Conservation (phyloP, 768 basidiomycete genomes). For the Lactifluus hygrophoroides region DNA sequence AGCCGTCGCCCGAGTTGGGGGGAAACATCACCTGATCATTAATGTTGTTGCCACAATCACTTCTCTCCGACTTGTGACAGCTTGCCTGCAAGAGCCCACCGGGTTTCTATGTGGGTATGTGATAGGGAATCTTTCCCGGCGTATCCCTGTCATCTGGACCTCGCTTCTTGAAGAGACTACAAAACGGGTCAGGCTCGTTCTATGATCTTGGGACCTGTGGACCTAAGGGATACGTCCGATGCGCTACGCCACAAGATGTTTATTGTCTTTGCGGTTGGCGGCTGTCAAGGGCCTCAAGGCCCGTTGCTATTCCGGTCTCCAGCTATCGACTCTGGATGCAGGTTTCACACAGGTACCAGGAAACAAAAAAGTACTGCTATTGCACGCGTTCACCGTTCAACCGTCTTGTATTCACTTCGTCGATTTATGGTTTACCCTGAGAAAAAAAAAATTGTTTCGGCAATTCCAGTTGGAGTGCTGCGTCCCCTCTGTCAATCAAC, state of each 20-base stretch:
- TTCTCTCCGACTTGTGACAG: neutral
- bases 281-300: constrained; percentile 11
- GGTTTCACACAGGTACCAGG: neutral
- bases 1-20: neutral
- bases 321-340: neutral
- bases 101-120: constrained; percentile 1
- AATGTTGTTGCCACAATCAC: neutral
- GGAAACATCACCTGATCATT: neutral
- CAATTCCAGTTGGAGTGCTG: neutral
- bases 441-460: neutral
- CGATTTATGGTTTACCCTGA: neutral
- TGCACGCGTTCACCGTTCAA: neutral
- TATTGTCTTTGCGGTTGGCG: neutral
- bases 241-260: neutral
- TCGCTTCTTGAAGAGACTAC: neutral
- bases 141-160: neutral
- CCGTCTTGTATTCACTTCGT: neutral
- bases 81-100: neutral
- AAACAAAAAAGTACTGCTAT: neutral
- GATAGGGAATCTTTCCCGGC: neutral
- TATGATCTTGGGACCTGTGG: neutral
- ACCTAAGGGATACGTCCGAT: neutral
- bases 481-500: neutral
- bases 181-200: neutral
- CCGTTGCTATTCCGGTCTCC: constrained; percentile 6